Base-by-base conservation (phyloP, 2,329 filamentous ascomycete genomes). In the Aspergillus luchuensis region DNA sequence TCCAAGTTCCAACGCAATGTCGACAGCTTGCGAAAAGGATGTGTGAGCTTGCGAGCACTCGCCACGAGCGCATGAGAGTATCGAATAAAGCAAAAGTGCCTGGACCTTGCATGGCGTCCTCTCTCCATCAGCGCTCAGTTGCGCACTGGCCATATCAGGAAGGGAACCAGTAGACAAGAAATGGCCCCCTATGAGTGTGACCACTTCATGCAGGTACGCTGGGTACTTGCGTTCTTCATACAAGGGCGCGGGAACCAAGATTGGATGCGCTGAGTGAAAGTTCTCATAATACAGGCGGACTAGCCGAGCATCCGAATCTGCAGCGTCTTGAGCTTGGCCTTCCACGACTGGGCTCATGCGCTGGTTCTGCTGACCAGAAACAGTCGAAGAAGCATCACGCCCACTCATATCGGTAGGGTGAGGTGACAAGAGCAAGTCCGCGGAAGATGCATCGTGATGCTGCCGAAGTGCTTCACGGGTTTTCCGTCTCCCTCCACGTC, bases 1-100 rank as follows among this genome's bases (percentile, higher is more conserved):
- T 0, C 89, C 88, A 25, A 96, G 82, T 59, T 91, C 86, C 11
- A 95, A 74, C 1, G 91, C 90, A 38, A 93, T 78, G 4, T 86
- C 82, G 69, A 91, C 88, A 4, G 86, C 87, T 36, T 88, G 84
- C 4, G 80, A 79, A 13, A 96, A 84, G 0, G 71, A 68, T 23
- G 63, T 52, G 48, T 73, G 68, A 6, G 75, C 74, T 57, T 74
- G 68, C n/a, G 66, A 48, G 54, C 67, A 67, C 57, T 77, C 74
- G n/a, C 68, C 69, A 0, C 75, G 71, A 10, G 74, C 73, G 51
- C 72, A 75, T 10, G 73, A 62, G 2, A 71, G 67, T 51, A 78
- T 76, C 2, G 74, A 71, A 53, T 72, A 77, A 11, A 78, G 64
- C 4, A 78, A 57, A 60, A 71, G 69, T 6, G 73, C 76, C 59